A percentile compares a stretch with the other conserved stretches of the same genome.
Evolutionary conservation across 768 basidiomycete genomes (phyloP).

Genomic region (Cubamyces sp.): DNA sequence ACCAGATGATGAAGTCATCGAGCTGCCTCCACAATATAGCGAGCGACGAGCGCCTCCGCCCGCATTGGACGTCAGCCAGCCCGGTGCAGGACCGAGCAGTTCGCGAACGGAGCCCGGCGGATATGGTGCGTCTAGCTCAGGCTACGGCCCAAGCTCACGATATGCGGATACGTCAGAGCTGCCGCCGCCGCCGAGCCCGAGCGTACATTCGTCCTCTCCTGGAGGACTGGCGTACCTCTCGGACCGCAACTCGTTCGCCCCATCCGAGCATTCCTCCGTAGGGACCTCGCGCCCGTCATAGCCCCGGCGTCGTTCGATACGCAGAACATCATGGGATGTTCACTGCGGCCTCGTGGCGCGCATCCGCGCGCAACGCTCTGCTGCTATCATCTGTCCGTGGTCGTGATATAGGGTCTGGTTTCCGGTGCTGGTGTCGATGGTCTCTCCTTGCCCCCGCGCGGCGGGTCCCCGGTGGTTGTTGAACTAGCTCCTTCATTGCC

Average conservation of each 20-base stretch:
- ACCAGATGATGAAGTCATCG: conserved; percentile 55
- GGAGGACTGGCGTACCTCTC: conserved; percentile 14
- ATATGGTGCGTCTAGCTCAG: background rate
- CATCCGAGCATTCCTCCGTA: conserved; percentile 1
- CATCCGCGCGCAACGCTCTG: background rate
- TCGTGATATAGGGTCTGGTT: conserved; percentile 6
- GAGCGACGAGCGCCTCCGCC: conserved; percentile 45
- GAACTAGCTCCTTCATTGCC: conserved; percentile 1
- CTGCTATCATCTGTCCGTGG: background rate
- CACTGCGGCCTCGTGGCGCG: background rate
- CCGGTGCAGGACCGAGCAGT: background rate
- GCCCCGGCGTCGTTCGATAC: background rate
- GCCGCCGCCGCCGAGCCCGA: conserved; percentile 8
- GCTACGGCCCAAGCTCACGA: background rate
- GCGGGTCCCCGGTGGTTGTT: conserved; percentile 12
- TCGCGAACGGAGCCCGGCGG: background rate
- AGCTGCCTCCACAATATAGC: conserved; percentile 77
- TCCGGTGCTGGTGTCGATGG: background rate
- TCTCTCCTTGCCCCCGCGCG: background rate
- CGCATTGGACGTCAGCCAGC: background rate
- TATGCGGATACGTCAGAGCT: background rate
- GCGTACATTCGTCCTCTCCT: background rate
- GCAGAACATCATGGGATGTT: background rate
- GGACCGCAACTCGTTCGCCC: conserved; percentile 2
- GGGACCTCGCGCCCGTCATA: conserved; percentile 14